Evolutionary conservation across 352 stramenopile genomes (phyloP), one percentile per base, ranked within the genome.

Genomic region (Phytophthora palmivora): DNA sequence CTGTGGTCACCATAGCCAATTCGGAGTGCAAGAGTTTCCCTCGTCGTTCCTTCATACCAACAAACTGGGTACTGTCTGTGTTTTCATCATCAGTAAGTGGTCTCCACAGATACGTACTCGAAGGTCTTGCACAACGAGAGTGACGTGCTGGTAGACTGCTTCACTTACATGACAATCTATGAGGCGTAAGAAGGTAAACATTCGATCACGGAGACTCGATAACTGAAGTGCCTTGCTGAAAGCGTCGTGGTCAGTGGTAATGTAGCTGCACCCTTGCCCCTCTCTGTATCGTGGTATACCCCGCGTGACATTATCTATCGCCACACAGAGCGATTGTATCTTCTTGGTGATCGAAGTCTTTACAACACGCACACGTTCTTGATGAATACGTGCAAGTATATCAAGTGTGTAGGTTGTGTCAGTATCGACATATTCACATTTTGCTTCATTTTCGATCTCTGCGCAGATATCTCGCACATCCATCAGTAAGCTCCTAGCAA

Each of bases 161-260:
- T 86, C 78, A 11, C 69, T 56, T 2, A 86, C 28, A 21, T 78
- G 74, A 12, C 74, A 58, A 37, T 90, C 78, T 6, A 72, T 62
- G 9, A 88, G 59, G 0, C 81, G 66, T 6, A 90, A 51, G 52
- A 90, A 88, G 0, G 49, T 67, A 47, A 87, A 90, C 65, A 90
- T 76, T 0, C 81, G 66, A 6, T 88, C 80, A 1, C 75, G 67
- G 3, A 88, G 51, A 33, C 63, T 79, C 6, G 67, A 63, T 18
- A 58, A 33, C 33, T 68, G 19, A 1, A 84, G 70, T 4, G 72
- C 33, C 26, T 44, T 57, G 33, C 64, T 70, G 18, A 78, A 67
- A 36, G 18, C 37, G 6, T 63, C 59, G 2, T 63, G 50, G 19
- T 67, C 72, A 46, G 44, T 60, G 24, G 55, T 38, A 15, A 18